Conservation (phyloP, 2,329 filamentous ascomycete species). For the Microsporum canis region DNA sequence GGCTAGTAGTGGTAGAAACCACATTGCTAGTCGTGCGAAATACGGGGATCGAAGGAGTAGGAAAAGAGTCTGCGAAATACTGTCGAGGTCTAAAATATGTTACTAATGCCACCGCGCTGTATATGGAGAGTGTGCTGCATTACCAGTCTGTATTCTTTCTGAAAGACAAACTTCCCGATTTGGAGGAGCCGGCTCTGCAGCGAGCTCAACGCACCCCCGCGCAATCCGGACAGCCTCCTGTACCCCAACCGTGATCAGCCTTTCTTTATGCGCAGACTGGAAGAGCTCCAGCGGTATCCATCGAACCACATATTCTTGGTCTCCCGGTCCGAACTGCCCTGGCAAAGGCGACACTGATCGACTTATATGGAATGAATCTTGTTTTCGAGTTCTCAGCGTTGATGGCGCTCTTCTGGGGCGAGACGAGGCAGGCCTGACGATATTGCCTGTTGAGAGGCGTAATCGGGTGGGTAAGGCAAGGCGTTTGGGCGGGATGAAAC, state of each 20-base stretch:
- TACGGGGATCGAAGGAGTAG: not conserved
- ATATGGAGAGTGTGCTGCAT: not conserved
- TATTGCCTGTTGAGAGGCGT: not conserved
- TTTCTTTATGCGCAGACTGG: not conserved
- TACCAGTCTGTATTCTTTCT: not conserved
- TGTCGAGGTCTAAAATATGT: not conserved
- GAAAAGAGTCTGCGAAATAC: not conserved
- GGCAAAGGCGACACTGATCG: not conserved
- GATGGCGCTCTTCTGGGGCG: not conserved
- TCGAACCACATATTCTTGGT: not conserved
- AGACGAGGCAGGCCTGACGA: not conserved
- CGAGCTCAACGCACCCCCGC: not conserved
- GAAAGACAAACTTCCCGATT: not conserved
- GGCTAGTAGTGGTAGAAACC: not conserved
- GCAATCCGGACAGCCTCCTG: not conserved
- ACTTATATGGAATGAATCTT: not conserved
- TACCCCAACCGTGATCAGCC: not conserved
- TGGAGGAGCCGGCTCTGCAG: no score
- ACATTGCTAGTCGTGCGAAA: not conserved
- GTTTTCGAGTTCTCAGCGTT: not conserved
- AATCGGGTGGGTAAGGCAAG: slow-evolving; percentile 1
- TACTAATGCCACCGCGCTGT: not conserved
- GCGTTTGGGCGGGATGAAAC: not conserved
- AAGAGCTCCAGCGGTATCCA: not conserved
- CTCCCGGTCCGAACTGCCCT: not conserved